Conservation (phyloP, 2,329 filamentous ascomycete species). For the Bipolaris zeicola region DNA sequence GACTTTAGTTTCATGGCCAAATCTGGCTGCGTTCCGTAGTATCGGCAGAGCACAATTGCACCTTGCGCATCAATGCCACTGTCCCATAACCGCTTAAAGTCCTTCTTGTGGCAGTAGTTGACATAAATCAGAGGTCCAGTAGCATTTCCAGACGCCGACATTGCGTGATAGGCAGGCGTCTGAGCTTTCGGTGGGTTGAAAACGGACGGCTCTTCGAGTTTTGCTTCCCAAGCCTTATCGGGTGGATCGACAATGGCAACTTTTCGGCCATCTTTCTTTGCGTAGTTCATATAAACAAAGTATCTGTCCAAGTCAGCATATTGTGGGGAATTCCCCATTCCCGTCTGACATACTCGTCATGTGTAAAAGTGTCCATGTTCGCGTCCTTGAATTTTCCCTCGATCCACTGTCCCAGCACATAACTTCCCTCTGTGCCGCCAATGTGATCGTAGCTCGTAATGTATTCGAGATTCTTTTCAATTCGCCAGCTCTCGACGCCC, state of each 20-base stretch:
- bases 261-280: conserved; percentile 73
- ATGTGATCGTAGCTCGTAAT: conserved; percentile 86
- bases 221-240: conserved; percentile 75
- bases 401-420: conserved; percentile 82
- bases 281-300: conserved; percentile 91
- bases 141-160: conserved; percentile 85
- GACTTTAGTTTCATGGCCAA: conserved; percentile 84
- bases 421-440: conserved; percentile 93
- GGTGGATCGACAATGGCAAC: conserved; percentile 79
- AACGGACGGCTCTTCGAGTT: conserved; percentile 78
- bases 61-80: conserved; percentile 75
- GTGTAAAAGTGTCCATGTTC: conserved; percentile 73
- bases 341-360: conserved; percentile 63
- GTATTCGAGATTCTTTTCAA: conserved; percentile 73
- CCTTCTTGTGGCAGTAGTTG: conserved; percentile 85
- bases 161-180: conserved; percentile 82
- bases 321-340: not conserved
- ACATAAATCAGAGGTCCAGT: conserved; percentile 87
- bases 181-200: conserved; percentile 65
- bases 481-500: conserved; percentile 68
- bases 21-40: conserved; percentile 76
- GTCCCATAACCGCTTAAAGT: conserved; percentile 76
- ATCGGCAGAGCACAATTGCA: conserved; percentile 81
- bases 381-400: conserved; percentile 75
- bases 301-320: conserved; percentile 54